Percentiles rank a stretch among this genome's conserved stretches.
Evolutionary conservation across 2,329 filamentous ascomycete genomes (phyloP).

Genomic region (Aureobasidium sp.): DNA sequence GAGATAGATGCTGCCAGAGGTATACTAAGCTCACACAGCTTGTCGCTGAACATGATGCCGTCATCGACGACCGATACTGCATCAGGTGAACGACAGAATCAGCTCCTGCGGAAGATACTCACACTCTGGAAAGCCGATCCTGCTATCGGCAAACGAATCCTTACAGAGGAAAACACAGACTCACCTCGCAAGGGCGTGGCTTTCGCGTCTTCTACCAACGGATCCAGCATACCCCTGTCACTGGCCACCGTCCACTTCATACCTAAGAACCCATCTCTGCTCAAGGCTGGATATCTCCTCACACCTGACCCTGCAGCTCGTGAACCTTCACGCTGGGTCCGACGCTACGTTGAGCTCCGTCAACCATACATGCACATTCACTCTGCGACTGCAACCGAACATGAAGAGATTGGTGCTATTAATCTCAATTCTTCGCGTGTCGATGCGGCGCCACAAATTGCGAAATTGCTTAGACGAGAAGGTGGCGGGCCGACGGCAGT

Average conservation of each 20-base stretch:
- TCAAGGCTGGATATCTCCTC: slow-evolving; percentile 83
- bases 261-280: slow-evolving; percentile 60
- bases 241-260: slow-evolving; percentile 69
- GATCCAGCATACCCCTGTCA: slow-evolving; percentile 48
- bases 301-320: slow-evolving; percentile 67
- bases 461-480: slow-evolving; percentile 56
- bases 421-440: slow-evolving; percentile 85
- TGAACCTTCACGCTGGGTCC: slow-evolving; percentile 69
- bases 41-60: slow-evolving; percentile 26
- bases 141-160: slow-evolving; percentile 35
- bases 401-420: slow-evolving; percentile 67
- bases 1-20: slow-evolving; percentile 72
- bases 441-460: slow-evolving; percentile 82
- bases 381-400: slow-evolving; percentile 65
- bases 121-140: slow-evolving; percentile 51
- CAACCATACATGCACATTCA: slow-evolving; percentile 89
- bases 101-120: slow-evolving; percentile 45
- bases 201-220: slow-evolving; percentile 29
- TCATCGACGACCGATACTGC: slow-evolving; percentile 20
- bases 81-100: slow-evolving; percentile 26
- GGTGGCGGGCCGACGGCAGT: background rate
- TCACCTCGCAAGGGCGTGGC: slow-evolving; percentile 56
- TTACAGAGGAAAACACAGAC: slow-evolving; percentile 47
- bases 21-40: slow-evolving; percentile 37
- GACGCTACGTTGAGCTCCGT: slow-evolving; percentile 85